phyloP scores from a whole-genome alignment of 2,329 filamentous ascomycete genomes.

The Fusarium buharicum region DNA sequence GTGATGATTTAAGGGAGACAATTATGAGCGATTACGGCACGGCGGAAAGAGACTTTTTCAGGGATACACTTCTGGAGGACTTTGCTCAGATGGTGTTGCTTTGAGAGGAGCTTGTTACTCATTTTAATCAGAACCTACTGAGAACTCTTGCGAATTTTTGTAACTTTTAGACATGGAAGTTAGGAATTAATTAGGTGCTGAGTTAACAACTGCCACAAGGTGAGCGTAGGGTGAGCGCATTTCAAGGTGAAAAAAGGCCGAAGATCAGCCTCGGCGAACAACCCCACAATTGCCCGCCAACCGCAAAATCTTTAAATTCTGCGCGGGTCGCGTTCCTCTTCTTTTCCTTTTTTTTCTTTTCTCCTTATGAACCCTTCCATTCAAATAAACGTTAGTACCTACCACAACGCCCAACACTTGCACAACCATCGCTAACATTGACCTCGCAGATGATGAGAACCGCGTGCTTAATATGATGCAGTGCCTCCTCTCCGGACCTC shows the following conservation, averaged over 20 bases:
- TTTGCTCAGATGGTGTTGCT: too few species aligned
- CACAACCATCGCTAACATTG: conserved; percentile 45
- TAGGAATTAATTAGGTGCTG: too few species aligned
- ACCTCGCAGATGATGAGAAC: conserved; percentile 95
- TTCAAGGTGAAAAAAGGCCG: conserved; percentile 30
- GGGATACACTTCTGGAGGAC: too few species aligned
- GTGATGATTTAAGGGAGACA: too few species aligned
- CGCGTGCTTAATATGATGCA: conserved; percentile 92
- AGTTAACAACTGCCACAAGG: too few species aligned
- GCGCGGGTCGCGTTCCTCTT: conserved; percentile 43
- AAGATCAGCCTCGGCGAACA: conserved; percentile 41
- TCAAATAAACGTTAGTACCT: conserved; percentile 89
- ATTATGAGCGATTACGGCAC: too few species aligned
- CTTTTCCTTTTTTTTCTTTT: conserved; percentile 58
- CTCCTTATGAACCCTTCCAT: conserved; percentile 91
- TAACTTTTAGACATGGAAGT: too few species aligned
- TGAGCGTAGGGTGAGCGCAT: conserved; percentile 2
- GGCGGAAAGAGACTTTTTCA: too few species aligned
- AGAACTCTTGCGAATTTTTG: too few species aligned
- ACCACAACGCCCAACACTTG: conserved; percentile 22
- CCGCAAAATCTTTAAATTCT: conserved; percentile 52
- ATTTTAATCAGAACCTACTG: too few species aligned
- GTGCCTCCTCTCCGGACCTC: conserved; percentile 71
- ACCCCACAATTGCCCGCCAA: conserved; percentile 39
- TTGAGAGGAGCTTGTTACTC: too few species aligned